phyloP scores from a whole-genome alignment of 371 early-diverging fungal species.

The Blakeslea trispora region DNA sequence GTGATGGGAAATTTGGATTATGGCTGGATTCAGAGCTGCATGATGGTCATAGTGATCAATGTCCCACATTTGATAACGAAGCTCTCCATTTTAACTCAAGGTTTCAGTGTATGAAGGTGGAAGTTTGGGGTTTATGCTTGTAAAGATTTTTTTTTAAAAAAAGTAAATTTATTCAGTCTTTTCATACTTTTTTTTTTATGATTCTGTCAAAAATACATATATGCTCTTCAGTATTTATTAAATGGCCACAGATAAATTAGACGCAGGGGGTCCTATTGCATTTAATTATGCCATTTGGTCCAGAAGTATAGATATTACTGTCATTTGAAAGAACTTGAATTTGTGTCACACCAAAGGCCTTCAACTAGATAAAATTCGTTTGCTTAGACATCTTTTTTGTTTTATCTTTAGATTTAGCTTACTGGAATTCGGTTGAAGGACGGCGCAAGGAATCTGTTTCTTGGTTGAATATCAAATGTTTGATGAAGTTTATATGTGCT shows the following conservation, averaged over 20 bases:
- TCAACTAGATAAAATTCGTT: conserved; percentile 30
- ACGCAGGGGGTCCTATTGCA: conserved; percentile 16
- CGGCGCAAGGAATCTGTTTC: conserved; percentile 60
- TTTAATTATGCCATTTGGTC: conserved; percentile 46
- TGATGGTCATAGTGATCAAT: conserved; percentile 78
- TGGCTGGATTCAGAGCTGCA: conserved; percentile 89
- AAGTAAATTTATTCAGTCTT: too few relatives aligned
- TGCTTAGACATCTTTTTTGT: background rate
- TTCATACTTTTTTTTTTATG: conserved; percentile 3
- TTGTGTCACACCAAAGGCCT: conserved; percentile 56
- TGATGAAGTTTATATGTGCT: conserved; percentile 57
- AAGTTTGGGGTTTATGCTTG: conserved; percentile 39
- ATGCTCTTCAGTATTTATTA: background rate
- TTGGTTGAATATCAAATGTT: conserved; percentile 55
- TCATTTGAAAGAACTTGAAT: conserved; percentile 35
- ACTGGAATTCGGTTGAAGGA: conserved; percentile 62
- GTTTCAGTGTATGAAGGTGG: conserved; percentile 43
- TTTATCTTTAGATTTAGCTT: conserved; percentile 20
- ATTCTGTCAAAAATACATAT: too few relatives aligned
- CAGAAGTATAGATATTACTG: conserved; percentile 41
- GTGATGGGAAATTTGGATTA: conserved; percentile 85
- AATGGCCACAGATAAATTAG: background rate
- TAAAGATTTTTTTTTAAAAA: conserved; percentile 6
- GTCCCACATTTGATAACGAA: conserved; percentile 91
- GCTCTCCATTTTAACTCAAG: conserved; percentile 46